Evolutionary conservation across 176 grass and related monocot species (phyloP).

Genomic region (Oryza glumipatula): DNA sequence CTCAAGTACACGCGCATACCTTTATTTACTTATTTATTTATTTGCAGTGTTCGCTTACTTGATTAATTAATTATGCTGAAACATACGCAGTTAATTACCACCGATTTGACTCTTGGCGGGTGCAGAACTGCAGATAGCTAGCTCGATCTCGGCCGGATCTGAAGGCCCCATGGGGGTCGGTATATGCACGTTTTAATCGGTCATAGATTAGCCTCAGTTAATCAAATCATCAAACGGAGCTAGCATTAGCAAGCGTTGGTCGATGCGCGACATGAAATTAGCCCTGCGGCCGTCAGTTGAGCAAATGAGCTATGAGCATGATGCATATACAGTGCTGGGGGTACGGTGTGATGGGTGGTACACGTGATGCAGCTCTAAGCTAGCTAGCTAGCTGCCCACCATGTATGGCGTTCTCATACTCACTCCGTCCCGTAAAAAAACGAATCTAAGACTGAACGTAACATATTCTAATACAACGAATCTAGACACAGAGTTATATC

Average conservation of each 20-base stretch:
- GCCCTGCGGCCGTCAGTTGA: not conserved
- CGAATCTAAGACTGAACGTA: too few species aligned
- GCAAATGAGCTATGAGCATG: too few species aligned
- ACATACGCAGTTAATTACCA: constrained; percentile 22
- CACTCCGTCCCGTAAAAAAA: too few species aligned
- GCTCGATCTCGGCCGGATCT: not conserved
- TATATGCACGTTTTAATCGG: not conserved
- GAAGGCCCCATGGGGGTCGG: not conserved
- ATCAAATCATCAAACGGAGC: not conserved
- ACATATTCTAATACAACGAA: too few species aligned
- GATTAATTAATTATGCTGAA: constrained; percentile 1
- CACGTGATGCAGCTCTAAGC: too few species aligned
- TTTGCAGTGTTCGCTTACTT: not conserved
- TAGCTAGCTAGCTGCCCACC: too few species aligned
- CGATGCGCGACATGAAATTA: not conserved
- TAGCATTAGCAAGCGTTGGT: not conserved
- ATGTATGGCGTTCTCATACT: not conserved
- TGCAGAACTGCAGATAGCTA: not conserved
- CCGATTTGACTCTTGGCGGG: constrained; percentile 24
- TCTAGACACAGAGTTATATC: too few species aligned
- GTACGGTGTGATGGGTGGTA: not conserved
- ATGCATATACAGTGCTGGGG: not conserved
- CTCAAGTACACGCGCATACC: not conserved
- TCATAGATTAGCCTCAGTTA: not conserved
- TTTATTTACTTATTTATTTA: too few species aligned